Evolutionary conservation across 2,329 filamentous ascomycete species (phyloP).

Genomic region (Penicillium sp.): DNA sequence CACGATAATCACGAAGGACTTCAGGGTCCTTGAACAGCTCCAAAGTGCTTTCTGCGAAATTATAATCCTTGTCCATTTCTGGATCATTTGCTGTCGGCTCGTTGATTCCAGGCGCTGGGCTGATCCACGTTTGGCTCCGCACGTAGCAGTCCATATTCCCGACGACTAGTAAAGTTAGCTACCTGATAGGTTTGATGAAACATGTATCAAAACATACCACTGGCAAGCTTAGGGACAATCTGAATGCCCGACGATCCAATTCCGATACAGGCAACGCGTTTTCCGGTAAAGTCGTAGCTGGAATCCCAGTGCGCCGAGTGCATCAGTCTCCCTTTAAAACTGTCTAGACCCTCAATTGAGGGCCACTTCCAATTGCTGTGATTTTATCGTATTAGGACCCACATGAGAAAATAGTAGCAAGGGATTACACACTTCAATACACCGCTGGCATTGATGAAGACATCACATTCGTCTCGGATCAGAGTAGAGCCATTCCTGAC

Average conservation of each 20-base stretch:
- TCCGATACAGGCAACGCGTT: conserved; percentile 33
- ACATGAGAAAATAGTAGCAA: not conserved
- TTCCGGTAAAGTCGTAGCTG: conserved; percentile 18
- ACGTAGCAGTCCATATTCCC: conserved; percentile 4
- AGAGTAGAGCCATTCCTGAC: not conserved
- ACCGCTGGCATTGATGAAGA: conserved; percentile 29
- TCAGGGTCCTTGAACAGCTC: not conserved
- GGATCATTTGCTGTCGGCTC: not conserved
- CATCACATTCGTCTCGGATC: conserved; percentile 19
- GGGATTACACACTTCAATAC: not conserved
- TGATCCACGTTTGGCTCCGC: conserved; percentile 13
- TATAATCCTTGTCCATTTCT: not conserved
- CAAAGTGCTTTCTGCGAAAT: not conserved
- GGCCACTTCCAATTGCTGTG: conserved; percentile 23
- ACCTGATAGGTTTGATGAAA: not conserved
- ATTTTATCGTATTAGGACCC: not conserved
- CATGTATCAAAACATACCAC: not conserved
- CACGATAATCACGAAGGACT: not conserved
- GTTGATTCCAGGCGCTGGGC: not conserved
- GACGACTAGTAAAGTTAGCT: not conserved
- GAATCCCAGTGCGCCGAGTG: conserved; percentile 41
- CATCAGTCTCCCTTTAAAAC: conserved; percentile 34
- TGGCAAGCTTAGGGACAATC: not conserved
- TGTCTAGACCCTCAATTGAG: conserved; percentile 20
- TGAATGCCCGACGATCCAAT: conserved; percentile 33